These are phyloP conservation scores for Citrus medica DNA, from an alignment of 345 rosid genomes.

Conservation along the genomic window DNA sequence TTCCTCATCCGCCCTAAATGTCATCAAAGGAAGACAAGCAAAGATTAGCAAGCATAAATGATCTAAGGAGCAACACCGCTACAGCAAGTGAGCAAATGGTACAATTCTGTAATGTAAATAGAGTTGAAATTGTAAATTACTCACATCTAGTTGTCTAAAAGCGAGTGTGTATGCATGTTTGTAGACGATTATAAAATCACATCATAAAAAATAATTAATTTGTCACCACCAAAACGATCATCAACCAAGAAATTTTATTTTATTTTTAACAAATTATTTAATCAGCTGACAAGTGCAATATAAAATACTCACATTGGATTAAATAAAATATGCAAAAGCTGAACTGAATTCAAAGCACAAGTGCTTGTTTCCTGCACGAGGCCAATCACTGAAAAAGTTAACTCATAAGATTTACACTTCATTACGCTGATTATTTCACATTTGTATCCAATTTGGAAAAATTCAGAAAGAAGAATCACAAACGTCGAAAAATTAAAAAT, in stretches of 20 bases:
- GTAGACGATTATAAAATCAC: not conserved
- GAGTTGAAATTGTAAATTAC: not conserved
- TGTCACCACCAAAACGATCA: not conserved
- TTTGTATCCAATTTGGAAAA: not conserved
- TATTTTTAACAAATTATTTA: not conserved
- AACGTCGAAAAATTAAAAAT: not conserved
- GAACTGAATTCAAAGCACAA: not conserved
- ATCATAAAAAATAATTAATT: not conserved
- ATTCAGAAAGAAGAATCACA: not conserved
- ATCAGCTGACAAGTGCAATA: not conserved
- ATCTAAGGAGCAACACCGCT: not conserved
- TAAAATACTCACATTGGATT: constrained; percentile 9
- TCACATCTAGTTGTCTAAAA: not conserved
- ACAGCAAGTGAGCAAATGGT: no score
- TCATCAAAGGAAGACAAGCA: not conserved
- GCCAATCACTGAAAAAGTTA: not conserved
- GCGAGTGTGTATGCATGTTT: not conserved
- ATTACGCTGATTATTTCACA: not conserved
- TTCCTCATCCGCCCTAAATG: constrained; percentile 54
- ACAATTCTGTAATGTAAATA: no score
- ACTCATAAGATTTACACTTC: not conserved
- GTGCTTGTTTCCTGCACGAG: not conserved
- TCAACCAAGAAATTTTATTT: no score
- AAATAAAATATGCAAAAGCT: not conserved
- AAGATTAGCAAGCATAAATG: not conserved